These are phyloP conservation scores for Calocybe cyanea DNA, from an alignment of 768 basidiomycete genomes.

Conservation along the genomic window DNA sequence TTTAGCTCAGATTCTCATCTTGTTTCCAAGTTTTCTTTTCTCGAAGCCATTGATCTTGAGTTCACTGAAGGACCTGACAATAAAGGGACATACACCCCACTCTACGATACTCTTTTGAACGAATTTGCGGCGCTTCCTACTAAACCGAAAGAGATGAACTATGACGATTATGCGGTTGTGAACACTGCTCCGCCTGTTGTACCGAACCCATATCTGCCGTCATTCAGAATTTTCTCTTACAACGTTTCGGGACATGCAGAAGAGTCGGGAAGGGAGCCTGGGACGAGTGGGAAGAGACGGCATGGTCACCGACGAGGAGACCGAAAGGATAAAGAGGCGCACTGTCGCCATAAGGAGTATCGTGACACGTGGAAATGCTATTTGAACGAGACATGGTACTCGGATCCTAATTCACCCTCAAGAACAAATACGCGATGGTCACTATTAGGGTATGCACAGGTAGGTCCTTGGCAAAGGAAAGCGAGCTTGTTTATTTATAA, in stretches of 20 bases:
- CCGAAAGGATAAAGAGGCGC: constrained; percentile 38
- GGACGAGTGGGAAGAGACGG: constrained; percentile 34
- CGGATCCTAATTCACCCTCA: constrained; percentile 64
- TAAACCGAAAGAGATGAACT: constrained; percentile 42
- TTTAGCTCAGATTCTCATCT: constrained; percentile 13
- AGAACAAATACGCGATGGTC: constrained; percentile 65
- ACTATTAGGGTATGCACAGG: constrained; percentile 85
- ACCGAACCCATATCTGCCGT: constrained; percentile 83
- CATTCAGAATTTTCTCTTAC: constrained; percentile 78
- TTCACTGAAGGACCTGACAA: constrained; percentile 25
- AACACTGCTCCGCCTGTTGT: constrained; percentile 82
- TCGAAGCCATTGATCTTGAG: constrained; percentile 52
- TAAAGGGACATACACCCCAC: constrained; percentile 25
- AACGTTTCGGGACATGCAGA: constrained; percentile 49
- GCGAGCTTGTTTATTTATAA: not conserved
- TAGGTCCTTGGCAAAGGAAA: constrained; percentile 29
- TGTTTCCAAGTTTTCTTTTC: constrained; percentile 46
- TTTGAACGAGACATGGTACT: constrained; percentile 55
- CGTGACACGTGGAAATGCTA: constrained; percentile 63
- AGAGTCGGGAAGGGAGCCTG: constrained; percentile 16
- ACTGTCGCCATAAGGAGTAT: constrained; percentile 49
- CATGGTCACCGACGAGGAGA: constrained; percentile 48
- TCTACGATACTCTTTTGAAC: constrained; percentile 55
- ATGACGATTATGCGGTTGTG: constrained; percentile 69
- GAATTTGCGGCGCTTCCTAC: constrained; percentile 67